Percentiles rank a stretch among this genome's conserved stretches.
These are phyloP conservation scores for Hypoxylon cercidicola DNA, from an alignment of 495 filamentous ascomycete genomes.

Conservation along the genomic window DNA sequence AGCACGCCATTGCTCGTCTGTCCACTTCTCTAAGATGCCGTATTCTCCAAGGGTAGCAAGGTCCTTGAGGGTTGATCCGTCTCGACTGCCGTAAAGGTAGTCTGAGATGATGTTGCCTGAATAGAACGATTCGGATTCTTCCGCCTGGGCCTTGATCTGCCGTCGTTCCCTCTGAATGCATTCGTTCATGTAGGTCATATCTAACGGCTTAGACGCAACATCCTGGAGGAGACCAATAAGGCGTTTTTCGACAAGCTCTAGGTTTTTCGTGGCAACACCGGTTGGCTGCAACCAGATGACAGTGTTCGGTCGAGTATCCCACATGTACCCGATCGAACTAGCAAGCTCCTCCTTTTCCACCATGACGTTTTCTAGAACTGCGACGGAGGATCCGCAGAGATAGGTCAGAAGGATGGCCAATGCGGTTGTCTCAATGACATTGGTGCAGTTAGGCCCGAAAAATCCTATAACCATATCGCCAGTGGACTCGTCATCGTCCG, in stretches of 20 bases:
- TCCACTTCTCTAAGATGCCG: constrained; percentile 81
- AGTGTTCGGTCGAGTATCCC: constrained; percentile 79
- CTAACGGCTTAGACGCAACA: constrained; percentile 78
- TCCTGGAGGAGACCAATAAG: constrained; percentile 86
- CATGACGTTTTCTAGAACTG: constrained; percentile 87
- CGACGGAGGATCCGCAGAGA: constrained; percentile 90
- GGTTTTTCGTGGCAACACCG: constrained; percentile 85
- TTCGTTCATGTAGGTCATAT: constrained; percentile 89
- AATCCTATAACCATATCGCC: constrained; percentile 87
- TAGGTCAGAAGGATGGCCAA: constrained; percentile 82
- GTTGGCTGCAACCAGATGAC: constrained; percentile 85
- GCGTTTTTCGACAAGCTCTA: constrained; percentile 82
- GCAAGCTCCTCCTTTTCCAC: constrained; percentile 94
- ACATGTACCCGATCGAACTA: constrained; percentile 79
- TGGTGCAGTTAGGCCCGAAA: constrained; percentile 81
- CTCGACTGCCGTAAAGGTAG: constrained; percentile 87
- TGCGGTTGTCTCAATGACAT: constrained; percentile 70
- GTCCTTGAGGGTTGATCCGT: constrained; percentile 80
- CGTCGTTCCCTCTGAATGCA: constrained; percentile 82
- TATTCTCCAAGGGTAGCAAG: constrained; percentile 76
- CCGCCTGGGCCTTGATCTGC: constrained; percentile 80
- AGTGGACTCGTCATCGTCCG: constrained; percentile 93
- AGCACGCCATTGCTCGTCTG: constrained; percentile 79
- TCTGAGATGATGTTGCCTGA: constrained; percentile 86
- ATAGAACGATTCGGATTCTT: constrained; percentile 78